Evolutionary conservation across 164 flowering plant species (phyloP).

Genomic region (Aristolochia fimbriata): DNA sequence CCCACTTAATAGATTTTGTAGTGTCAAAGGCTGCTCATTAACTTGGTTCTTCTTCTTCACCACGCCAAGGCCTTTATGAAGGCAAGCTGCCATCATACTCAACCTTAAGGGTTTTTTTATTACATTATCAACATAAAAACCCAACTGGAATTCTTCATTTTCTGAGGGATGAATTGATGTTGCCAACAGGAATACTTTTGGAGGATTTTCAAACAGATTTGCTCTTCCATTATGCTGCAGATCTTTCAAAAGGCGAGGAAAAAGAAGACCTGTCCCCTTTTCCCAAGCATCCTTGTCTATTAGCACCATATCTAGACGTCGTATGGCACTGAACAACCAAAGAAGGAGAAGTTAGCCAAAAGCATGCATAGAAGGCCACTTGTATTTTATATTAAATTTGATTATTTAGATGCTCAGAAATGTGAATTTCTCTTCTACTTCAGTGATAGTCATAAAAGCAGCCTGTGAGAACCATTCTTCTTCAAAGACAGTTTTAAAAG

Average conservation of each 20-base stretch:
- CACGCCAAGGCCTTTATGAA: slow-evolving; percentile 46
- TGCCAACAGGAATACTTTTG: slow-evolving; percentile 52
- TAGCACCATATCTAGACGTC: slow-evolving; percentile 42
- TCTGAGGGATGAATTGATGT: slow-evolving; percentile 28
- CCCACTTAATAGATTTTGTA: slow-evolving; percentile 43
- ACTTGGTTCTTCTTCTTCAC: slow-evolving; percentile 28
- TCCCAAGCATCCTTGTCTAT: slow-evolving; percentile 63
- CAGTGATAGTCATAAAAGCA: no score
- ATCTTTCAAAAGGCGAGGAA: slow-evolving; percentile 23
- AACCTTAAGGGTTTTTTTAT: slow-evolving; percentile 64
- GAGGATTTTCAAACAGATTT: slow-evolving; percentile 12
- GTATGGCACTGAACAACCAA: slow-evolving; percentile 23
- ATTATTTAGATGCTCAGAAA: no score
- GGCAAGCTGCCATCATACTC: slow-evolving; percentile 39
- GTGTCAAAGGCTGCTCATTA: slow-evolving; percentile 30
- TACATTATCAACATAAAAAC: slow-evolving; percentile 44
- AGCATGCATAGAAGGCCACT: background rate
- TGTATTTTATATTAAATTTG: no score
- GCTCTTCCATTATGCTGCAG: slow-evolving; percentile 13
- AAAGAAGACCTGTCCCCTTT: slow-evolving; percentile 17
- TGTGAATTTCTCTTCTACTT: no score
- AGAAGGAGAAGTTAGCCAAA: slow-evolving; percentile 9
- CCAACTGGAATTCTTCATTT: slow-evolving; percentile 34
- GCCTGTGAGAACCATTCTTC: no score
- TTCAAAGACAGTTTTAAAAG: background rate